Base-by-base conservation (phyloP, 2,329 filamentous ascomycete genomes). In the Tolypocladium tundrense region DNA sequence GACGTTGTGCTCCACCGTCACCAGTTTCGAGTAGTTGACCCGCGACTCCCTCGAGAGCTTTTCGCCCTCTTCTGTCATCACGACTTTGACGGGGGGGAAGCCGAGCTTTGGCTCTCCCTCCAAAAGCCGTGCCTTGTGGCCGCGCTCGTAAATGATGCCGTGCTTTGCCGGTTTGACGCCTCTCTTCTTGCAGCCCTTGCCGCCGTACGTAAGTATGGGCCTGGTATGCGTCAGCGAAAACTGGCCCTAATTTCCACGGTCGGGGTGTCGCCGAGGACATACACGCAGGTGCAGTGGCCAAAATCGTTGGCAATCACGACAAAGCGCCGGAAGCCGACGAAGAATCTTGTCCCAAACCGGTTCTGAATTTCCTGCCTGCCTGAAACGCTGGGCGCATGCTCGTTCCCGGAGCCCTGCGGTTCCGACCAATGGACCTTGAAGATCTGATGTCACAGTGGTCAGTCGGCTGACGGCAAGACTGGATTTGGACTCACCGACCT, bases 201-300 rank as follows among this genome's bases (percentile, higher is more conserved):
- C 71, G n/a, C 76, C 75, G 60, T 84, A 84, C 0, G 81, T 83
- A 27, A 79, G 69, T 55, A 85, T 83, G 1, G 81, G 80, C 14
- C 81, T 83, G 58, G 5, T 13, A 4, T 40, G 39, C 10, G 37
- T 62, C 19, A 63, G 39, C 41, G 16, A 41, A 37, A 6, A n/a
- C 31, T n/a, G 8, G 39, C 27, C 19, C 31, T 4, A 2, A 3
- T 31, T 31, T n/a, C 10, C 31, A 35, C 4, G 2, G 9, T 14
- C 31, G 2, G 9, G 33, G 1, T 4, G 9, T 51, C 9, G 31
- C 11, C 9, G 13, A 35, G 31, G 31, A 58, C 50, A 73, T 75
- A 84, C 80, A 84, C 78, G 72, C 81, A 83, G 31, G 75, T 77
- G 60, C 77, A 80, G 60, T 83, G 78, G 2, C 81, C 81, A 21